Conservation (phyloP, 176 grass and related monocot species). For the Carex myosuroides region DNA sequence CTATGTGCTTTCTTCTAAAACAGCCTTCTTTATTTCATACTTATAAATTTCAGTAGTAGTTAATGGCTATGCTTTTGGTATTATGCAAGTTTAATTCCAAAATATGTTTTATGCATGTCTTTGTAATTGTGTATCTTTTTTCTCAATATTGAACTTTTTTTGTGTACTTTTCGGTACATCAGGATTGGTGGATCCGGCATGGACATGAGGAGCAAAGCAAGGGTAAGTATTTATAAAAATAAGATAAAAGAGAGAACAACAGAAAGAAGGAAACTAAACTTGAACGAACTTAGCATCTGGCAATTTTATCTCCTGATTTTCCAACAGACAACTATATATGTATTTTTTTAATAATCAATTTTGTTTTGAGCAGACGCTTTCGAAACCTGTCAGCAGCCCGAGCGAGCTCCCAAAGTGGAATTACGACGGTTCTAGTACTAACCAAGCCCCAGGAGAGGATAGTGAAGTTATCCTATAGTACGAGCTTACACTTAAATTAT, state of each 20-base stretch:
- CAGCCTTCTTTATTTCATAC: background rate
- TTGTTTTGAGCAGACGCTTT: constrained; percentile 51
- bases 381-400: constrained; percentile 46
- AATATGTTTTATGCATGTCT: background rate
- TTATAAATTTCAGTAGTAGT: no score
- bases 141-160: background rate
- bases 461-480: constrained; percentile 99
- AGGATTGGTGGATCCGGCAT: constrained; percentile 87
- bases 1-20: background rate
- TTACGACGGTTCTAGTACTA: constrained; percentile 91
- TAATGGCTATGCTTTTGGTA: no score
- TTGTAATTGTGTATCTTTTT: background rate
- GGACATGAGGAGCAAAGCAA: constrained; percentile 97
- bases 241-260: no score
- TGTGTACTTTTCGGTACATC: background rate
- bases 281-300: no score
- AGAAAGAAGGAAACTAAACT: no score
- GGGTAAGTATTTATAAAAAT: constrained; percentile 29
- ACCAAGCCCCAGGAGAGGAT: constrained; percentile 88
- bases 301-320: background rate
- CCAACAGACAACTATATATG: background rate
- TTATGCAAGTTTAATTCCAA: background rate
- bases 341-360: background rate
- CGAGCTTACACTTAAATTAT: constrained; percentile 4
- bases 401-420: constrained; percentile 95